phyloP scores from a whole-genome alignment of 345 rosid species.

The Sonneratia alba region DNA sequence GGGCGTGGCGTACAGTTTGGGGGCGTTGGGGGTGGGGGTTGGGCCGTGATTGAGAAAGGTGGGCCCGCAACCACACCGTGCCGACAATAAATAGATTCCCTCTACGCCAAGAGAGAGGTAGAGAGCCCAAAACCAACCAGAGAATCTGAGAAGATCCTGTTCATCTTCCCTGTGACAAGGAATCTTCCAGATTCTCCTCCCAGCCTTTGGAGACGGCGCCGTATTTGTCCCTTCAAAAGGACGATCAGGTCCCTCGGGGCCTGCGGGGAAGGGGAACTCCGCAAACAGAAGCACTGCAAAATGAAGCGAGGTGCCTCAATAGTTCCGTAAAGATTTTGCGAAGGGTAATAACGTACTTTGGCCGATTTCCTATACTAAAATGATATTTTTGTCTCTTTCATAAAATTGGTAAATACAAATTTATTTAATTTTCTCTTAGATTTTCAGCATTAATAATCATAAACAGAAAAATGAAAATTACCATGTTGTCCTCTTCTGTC shows the following conservation, averaged over 20 bases:
- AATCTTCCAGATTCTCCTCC: neutral
- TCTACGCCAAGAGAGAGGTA: too few relatives aligned
- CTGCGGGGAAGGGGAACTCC: too few relatives aligned
- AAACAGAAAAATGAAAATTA: neutral
- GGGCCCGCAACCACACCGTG: too few relatives aligned
- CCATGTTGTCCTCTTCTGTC: neutral
- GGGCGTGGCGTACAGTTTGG: too few relatives aligned
- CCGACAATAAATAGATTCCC: too few relatives aligned
- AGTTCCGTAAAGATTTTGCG: neutral
- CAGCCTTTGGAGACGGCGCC: neutral
- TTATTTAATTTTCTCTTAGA: neutral
- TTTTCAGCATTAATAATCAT: neutral
- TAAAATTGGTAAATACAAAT: neutral
- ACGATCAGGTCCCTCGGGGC: neutral
- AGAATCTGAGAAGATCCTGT: neutral
- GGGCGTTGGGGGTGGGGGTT: too few relatives aligned
- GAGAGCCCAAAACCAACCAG: too few relatives aligned
- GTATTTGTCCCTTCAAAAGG: neutral
- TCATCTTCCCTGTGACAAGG: neutral
- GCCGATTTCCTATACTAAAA: neutral
- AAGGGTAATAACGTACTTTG: neutral
- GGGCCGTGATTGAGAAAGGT: too few relatives aligned
- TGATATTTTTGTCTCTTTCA: neutral
- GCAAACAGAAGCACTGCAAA: neutral
- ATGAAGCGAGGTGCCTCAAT: neutral